Evolutionary conservation across 176 grass and related monocot genomes (phyloP).

Genomic region (Triticum urartu): DNA sequence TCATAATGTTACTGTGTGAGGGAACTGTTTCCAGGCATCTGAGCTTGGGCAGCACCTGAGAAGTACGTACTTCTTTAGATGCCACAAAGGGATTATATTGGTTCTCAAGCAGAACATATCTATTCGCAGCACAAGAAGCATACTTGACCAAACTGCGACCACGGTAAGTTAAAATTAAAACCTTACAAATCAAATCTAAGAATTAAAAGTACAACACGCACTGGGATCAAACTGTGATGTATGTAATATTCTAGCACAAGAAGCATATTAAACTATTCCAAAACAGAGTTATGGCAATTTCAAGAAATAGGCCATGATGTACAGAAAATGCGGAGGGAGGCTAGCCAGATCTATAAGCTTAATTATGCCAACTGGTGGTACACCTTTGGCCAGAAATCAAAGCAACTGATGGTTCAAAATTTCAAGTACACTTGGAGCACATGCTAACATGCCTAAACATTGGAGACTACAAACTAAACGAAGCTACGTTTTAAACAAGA

Average conservation of each 20-base stretch:
- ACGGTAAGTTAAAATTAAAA: neutral
- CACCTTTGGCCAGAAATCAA: neutral
- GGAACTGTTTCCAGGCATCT: too few relatives aligned
- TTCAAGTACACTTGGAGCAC: constrained; percentile 10
- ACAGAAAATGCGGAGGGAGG: neutral
- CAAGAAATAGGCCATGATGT: neutral
- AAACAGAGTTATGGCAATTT: neutral
- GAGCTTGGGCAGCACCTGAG: too few relatives aligned
- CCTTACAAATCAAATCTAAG: neutral
- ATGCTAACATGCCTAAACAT: neutral
- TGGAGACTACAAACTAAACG: neutral
- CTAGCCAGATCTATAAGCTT: neutral
- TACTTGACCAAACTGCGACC: too few relatives aligned
- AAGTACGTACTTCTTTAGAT: neutral
- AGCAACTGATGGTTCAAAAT: neutral
- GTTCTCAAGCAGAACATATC: neutral
- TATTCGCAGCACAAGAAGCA: neutral
- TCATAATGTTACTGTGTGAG: neutral
- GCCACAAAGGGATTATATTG: neutral
- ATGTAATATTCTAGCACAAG: neutral
- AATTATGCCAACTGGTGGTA: neutral
- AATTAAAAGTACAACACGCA: neutral
- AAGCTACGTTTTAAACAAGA: too few relatives aligned
- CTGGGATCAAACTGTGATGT: neutral
- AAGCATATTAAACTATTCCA: neutral